phyloP scores from a whole-genome alignment of 495 filamentous ascomycete genomes.

The Penicillium paradoxum region DNA sequence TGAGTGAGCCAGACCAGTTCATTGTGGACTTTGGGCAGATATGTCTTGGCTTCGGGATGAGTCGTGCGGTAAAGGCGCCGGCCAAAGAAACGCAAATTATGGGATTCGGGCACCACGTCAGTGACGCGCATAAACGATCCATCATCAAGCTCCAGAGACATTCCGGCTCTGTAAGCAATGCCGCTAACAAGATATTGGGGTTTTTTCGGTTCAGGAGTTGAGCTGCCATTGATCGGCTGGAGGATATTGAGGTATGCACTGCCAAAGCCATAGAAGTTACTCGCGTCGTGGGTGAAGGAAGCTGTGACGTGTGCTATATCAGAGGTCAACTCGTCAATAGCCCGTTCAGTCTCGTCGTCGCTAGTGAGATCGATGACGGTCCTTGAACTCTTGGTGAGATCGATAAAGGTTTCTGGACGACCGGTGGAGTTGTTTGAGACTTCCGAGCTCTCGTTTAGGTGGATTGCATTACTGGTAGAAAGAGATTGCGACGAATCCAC shows the following conservation, averaged over 20 bases:
- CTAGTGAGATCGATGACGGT: not conserved
- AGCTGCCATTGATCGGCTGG: not conserved
- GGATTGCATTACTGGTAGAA: not conserved
- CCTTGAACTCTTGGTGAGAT: not conserved
- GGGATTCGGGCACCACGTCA: not conserved
- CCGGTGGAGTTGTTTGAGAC: not conserved
- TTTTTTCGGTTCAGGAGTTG: not conserved
- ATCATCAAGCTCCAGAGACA: conserved; percentile 13
- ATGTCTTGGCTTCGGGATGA: not conserved
- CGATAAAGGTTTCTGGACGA: not conserved
- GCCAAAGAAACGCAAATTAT: not conserved
- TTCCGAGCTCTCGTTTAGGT: not conserved
- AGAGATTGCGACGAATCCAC: not conserved
- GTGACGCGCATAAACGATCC: conserved; percentile 12
- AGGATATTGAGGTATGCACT: not conserved
- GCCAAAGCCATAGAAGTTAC: too few relatives aligned
- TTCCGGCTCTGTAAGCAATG: conserved; percentile 1
- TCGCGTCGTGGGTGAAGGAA: not conserved
- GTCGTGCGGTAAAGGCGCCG: conserved; percentile 5
- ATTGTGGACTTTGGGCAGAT: conserved; percentile 1
- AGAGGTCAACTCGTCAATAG: not conserved
- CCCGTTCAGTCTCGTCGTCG: not conserved
- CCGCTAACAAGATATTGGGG: not conserved
- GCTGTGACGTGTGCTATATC: not conserved
- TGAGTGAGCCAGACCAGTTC: conserved; percentile 11